These are phyloP conservation scores for Rubus parviflorus DNA, from an alignment of 306 rosid genomes.

Conservation along the genomic window DNA sequence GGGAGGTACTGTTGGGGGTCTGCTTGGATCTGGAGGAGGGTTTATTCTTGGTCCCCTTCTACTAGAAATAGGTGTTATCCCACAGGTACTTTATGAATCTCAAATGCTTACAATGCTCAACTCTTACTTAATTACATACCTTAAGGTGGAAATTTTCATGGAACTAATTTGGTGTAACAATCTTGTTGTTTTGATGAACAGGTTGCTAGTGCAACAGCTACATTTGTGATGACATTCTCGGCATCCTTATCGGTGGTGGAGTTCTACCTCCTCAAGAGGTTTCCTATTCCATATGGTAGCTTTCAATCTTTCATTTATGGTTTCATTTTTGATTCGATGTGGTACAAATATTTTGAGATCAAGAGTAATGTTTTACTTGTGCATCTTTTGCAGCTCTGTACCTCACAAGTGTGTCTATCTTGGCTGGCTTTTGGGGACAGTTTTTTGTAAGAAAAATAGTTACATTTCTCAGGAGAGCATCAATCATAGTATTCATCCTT, in stretches of 20 bases:
- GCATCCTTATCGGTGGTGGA: conserved; percentile 80
- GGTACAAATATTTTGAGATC: neutral
- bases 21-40: conserved; percentile 90
- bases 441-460: conserved; percentile 58
- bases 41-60: conserved; percentile 86
- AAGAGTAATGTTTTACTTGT: neutral
- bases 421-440: conserved; percentile 93
- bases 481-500: conserved; percentile 79
- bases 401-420: conserved; percentile 55
- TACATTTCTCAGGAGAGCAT: conserved; percentile 59
- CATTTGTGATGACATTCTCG: conserved; percentile 91
- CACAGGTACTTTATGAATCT: conserved; percentile 48
- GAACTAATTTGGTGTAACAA: neutral
- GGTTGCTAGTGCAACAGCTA: conserved; percentile 96
- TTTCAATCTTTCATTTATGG: neutral
- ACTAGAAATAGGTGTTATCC: conserved; percentile 88
- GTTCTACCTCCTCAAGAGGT: conserved; percentile 80
- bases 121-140: neutral
- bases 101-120: neutral
- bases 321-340: neutral
- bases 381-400: conserved; percentile 56
- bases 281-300: conserved; percentile 84
- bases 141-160: neutral
- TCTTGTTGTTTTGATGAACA: conserved; percentile 17
- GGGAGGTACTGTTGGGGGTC: conserved; percentile 84